Conservation (phyloP, 1,284 basidiomycete species). For the Mycena citricolor region DNA sequence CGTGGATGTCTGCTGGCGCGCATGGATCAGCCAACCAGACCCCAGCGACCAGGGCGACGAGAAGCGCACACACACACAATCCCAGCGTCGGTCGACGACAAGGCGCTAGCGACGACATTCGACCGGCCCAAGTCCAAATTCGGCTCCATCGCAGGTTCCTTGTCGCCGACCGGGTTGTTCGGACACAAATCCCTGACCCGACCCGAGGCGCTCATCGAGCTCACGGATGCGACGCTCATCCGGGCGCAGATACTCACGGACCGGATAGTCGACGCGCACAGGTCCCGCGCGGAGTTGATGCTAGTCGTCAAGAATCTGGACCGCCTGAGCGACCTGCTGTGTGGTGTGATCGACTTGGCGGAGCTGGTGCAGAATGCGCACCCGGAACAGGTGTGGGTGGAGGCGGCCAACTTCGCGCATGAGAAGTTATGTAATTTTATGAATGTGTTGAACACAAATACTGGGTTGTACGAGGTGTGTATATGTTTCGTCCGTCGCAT, state of each 20-base stretch:
- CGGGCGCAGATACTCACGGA: conserved; percentile 75
- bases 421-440: conserved; percentile 94
- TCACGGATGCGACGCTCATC: conserved; percentile 70
- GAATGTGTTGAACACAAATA: conserved; percentile 96
- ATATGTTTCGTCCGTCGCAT: conserved; percentile 13
- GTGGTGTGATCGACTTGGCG: conserved; percentile 94
- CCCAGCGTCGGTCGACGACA: conserved; percentile 63
- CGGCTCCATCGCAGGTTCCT: conserved; percentile 37
- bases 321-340: conserved; percentile 91
- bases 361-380: conserved; percentile 94
- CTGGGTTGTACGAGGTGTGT: conserved; percentile 87
- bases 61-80: conserved; percentile 37
- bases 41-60: conserved; percentile 26
- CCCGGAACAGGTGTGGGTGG: conserved; percentile 82
- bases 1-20: conserved; percentile 43
- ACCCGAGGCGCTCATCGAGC: conserved; percentile 59
- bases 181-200: conserved; percentile 61
- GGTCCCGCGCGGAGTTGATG: conserved; percentile 70
- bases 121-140: conserved; percentile 52
- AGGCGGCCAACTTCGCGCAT: conserved; percentile 85
- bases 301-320: conserved; percentile 93
- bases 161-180: conserved; percentile 69
- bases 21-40: too few species aligned
- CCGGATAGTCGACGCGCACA: conserved; percentile 65
- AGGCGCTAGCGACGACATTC: conserved; percentile 65